A percentile compares a stretch with the other conserved stretches of the same genome.
Evolutionary conservation across 805 yeast genomes (phyloP).

Genomic region (Monosporozyma aerobia): DNA sequence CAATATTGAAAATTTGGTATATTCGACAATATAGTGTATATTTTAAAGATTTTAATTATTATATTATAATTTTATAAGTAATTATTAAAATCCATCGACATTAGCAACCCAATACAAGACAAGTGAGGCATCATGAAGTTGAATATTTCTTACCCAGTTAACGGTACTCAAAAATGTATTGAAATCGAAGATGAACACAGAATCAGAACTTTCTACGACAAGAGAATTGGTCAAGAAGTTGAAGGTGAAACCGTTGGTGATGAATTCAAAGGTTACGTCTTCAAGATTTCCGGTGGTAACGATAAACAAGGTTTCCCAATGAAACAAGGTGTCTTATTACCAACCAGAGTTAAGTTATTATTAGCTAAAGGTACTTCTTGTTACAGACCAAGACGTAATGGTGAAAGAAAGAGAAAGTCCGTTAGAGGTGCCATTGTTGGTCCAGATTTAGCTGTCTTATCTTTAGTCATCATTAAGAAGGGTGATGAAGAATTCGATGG

Average conservation of each 20-base stretch:
- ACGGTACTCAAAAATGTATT: conserved; percentile 98
- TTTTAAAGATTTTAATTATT: neutral
- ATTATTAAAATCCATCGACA: neutral
- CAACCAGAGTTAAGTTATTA: conserved; percentile 97
- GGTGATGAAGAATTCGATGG: conserved; percentile 96
- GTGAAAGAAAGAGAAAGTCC: conserved; percentile 99
- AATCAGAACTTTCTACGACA: conserved; percentile 95
- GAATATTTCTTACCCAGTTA: conserved; percentile 99
- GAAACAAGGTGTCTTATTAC: conserved; percentile 99
- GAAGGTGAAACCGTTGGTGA: conserved; percentile 98
- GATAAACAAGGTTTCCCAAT: conserved; percentile 99
- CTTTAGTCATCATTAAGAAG: conserved; percentile 90
- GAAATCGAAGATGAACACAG: conserved; percentile 99
- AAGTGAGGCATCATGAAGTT: conserved; percentile 37
- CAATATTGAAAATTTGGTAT: neutral
- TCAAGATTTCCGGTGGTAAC: conserved; percentile 99
- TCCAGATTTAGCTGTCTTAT: conserved; percentile 90
- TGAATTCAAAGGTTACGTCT: conserved; percentile 98
- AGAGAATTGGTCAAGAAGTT: conserved; percentile 99
- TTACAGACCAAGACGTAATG: conserved; percentile 99
- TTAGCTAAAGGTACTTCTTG: conserved; percentile 92
- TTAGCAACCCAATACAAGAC: conserved; percentile 3
- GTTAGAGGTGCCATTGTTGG: conserved; percentile 99
- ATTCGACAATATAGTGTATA: neutral
- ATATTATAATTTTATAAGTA: neutral